phyloP scores from a whole-genome alignment of 257 asterid species.

The Lantana camara region DNA sequence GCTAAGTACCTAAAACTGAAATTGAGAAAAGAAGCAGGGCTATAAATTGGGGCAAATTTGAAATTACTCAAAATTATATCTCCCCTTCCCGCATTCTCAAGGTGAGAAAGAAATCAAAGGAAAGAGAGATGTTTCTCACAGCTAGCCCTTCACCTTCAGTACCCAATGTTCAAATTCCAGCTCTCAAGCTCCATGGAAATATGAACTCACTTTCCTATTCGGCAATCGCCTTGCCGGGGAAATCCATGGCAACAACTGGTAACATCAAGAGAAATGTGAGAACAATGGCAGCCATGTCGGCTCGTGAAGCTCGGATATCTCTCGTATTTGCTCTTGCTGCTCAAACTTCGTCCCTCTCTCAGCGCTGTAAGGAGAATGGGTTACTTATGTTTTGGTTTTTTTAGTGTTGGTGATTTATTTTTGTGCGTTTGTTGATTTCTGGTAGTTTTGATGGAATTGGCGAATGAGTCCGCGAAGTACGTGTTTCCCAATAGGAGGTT shows the following conservation, averaged over 20 bases:
- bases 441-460: constrained; percentile 69
- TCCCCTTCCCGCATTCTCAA: constrained; percentile 9
- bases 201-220: constrained; percentile 7
- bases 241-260: no score
- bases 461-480: constrained; percentile 61
- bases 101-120: no score
- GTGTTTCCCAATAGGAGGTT: constrained; percentile 62
- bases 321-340: constrained; percentile 78
- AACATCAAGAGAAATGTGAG: constrained; percentile 14
- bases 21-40: not conserved
- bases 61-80: not conserved
- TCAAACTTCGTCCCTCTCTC: constrained; percentile 66
- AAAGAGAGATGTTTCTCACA: constrained; percentile 45
- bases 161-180: constrained; percentile 11
- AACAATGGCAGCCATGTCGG: constrained; percentile 33
- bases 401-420: not conserved
- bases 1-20: not conserved
- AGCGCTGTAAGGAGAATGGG: constrained; percentile 54
- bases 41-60: not conserved
- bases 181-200: constrained; percentile 16
- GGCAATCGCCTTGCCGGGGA: constrained; percentile 20
- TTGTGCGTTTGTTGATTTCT: not conserved
- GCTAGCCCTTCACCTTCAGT: constrained; percentile 34
- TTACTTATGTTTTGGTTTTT: not conserved
- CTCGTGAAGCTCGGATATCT: constrained; percentile 63